phyloP scores from a whole-genome alignment of 2,329 filamentous ascomycete genomes.

The Botrytis medusae region DNA sequence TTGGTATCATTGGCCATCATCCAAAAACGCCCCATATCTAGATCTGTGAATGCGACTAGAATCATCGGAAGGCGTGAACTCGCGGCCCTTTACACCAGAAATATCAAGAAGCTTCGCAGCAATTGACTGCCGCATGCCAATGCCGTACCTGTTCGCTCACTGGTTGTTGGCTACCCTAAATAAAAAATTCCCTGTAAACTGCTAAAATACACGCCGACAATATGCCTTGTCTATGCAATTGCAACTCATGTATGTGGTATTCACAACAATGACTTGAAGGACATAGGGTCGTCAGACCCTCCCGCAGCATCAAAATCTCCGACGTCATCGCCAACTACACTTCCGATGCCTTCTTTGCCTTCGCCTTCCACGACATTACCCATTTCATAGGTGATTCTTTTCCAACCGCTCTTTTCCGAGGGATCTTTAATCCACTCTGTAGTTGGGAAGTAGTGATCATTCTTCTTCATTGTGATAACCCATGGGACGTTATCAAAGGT shows the following conservation, averaged over 20 bases:
- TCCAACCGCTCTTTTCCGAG: slow-evolving; percentile 60
- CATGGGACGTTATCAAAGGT: slow-evolving; percentile 98
- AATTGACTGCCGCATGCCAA: background rate
- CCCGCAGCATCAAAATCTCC: slow-evolving; percentile 32
- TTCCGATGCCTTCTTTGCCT: slow-evolving; percentile 41
- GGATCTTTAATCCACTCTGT: slow-evolving; percentile 68
- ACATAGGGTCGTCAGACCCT: slow-evolving; percentile 22
- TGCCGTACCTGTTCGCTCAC: background rate
- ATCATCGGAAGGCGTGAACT: background rate
- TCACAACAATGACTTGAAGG: background rate
- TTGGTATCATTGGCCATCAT: slow-evolving; percentile 9
- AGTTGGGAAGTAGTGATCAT: slow-evolving; percentile 88
- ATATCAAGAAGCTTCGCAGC: background rate
- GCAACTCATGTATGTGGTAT: background rate
- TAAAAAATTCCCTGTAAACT: background rate
- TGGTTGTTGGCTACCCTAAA: background rate
- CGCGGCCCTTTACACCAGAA: background rate
- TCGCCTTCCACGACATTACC: slow-evolving; percentile 55
- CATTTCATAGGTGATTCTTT: slow-evolving; percentile 61
- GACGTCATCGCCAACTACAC: slow-evolving; percentile 33
- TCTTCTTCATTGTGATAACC: slow-evolving; percentile 99
- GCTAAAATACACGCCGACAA: slow-evolving; percentile 9
- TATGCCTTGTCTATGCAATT: background rate
- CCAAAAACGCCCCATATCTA: background rate
- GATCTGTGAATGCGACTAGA: background rate